A percentile compares a stretch with the other conserved stretches of the same genome.
Evolutionary conservation across 805 yeast species (phyloP).

Genomic region (Ogataea methanolica): DNA sequence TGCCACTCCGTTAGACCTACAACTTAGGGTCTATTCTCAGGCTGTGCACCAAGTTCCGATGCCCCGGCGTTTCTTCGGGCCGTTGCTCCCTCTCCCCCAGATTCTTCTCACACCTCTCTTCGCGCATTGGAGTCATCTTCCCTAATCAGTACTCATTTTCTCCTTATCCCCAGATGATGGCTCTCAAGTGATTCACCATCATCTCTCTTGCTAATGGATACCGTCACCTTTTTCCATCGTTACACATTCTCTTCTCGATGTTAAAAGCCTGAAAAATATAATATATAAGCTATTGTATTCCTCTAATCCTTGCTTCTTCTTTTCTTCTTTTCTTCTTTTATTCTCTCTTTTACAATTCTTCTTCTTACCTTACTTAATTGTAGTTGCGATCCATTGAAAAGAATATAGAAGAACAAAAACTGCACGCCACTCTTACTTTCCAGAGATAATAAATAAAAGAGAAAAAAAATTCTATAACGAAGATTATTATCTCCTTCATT

Average conservation of each 20-base stretch:
- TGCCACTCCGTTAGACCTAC: not conserved
- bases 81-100: not conserved
- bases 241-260: too few species aligned
- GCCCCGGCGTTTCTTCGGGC: not conserved
- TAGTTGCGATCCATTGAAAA: not conserved
- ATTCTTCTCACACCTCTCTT: not conserved
- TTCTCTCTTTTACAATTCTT: not conserved
- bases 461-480: too few species aligned
- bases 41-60: not conserved
- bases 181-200: not conserved
- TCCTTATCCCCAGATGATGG: slow-evolving; percentile 1
- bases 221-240: too few species aligned
- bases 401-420: not conserved
- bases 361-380: not conserved
- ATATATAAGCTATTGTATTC: not conserved
- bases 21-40: not conserved
- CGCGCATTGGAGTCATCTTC: not conserved
- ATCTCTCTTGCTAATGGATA: not conserved
- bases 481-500: not conserved
- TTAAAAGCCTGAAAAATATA: too few species aligned
- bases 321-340: not conserved
- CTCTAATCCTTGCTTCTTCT: not conserved
- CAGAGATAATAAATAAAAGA: too few species aligned
- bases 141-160: not conserved
- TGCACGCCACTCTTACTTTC: not conserved